Evolutionary conservation across 176 grass and related monocot species (phyloP), one percentile per base, ranked within the genome.

Genomic region (Avena insularis): DNA sequence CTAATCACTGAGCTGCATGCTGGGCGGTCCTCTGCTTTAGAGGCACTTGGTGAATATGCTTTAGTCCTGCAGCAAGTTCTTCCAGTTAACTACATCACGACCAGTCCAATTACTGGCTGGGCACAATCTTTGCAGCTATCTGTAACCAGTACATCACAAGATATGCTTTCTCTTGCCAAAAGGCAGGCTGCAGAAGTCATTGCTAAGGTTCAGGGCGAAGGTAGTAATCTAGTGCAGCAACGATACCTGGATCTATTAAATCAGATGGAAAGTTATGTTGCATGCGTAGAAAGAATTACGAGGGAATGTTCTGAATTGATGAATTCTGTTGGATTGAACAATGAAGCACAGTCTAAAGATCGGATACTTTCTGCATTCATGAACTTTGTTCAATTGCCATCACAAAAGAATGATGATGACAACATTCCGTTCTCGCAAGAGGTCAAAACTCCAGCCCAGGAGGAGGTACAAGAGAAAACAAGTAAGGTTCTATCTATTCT

Each of bases 91-190:
- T 98, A 98, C 84, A 91, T 92, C 68, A 79, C 90, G 82, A 95
- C 90, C 48, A 95, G 90, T 85, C 96, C 92, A 82, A 86, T 98
- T 70, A 92, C 90, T 89, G 79, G 90, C 74, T 98, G 96, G 96
- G 93, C 91, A 76, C 96, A 98, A 83, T 83, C 92, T 91, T 92
- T 98, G 82, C 91, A 98, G 88, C 81, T 95, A 82, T 98, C 93
- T 51, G 88, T 92, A 59, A 94, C 80, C 54, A 94, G 80, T 64
- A 51, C 90, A 56, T 94, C 93, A 72, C 79, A 91, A 62, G 96
- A 98, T 79, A 92, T 93, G 85, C 96, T 98, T 77, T 25, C 92
- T 84, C 84, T 98, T 91, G 88, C 93, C 75, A 93, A 89, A 90
- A 95, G 85, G 65, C 90, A 95, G 80, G 91, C 93, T 86, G 88